phyloP scores from a whole-genome alignment of 2,329 filamentous ascomycete species.

The Colletotrichum cereale region DNA sequence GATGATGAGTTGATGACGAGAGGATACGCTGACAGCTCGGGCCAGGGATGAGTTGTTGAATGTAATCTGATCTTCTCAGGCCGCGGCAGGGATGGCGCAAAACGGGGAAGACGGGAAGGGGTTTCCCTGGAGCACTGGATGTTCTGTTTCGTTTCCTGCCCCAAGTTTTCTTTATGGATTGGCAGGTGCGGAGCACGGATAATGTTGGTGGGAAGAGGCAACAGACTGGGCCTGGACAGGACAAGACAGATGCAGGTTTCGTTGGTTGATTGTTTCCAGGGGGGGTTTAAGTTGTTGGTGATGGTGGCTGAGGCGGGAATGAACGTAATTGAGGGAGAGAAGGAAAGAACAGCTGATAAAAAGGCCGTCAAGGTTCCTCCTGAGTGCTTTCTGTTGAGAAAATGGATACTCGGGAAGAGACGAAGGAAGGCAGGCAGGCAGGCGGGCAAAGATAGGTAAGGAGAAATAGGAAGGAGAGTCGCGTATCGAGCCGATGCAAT shows the following conservation, averaged over 20 bases:
- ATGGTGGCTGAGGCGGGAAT: neutral
- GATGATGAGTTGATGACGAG: constrained; percentile 4
- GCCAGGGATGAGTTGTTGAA: constrained; percentile 3
- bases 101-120: constrained; percentile 27
- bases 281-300: constrained; percentile 1
- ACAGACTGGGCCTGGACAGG: constrained; percentile 3
- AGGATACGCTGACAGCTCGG: neutral
- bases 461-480: neutral
- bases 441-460: neutral
- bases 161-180: constrained; percentile 2
- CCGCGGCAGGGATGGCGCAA: constrained; percentile 22
- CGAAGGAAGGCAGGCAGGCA: neutral
- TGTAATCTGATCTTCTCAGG: constrained; percentile 20
- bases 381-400: neutral
- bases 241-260: constrained; percentile 15
- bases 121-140: constrained; percentile 16
- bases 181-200: constrained; percentile 12
- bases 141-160: constrained; percentile 35
- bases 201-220: neutral
- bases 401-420: neutral
- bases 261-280: neutral
- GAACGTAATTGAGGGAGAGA: neutral
- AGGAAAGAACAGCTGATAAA: neutral
- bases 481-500: constrained; percentile 22
- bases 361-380: neutral